Evolutionary conservation across 108 stramenopile species (phyloP).

Genomic region (Pseudonitzschia multiseries): DNA sequence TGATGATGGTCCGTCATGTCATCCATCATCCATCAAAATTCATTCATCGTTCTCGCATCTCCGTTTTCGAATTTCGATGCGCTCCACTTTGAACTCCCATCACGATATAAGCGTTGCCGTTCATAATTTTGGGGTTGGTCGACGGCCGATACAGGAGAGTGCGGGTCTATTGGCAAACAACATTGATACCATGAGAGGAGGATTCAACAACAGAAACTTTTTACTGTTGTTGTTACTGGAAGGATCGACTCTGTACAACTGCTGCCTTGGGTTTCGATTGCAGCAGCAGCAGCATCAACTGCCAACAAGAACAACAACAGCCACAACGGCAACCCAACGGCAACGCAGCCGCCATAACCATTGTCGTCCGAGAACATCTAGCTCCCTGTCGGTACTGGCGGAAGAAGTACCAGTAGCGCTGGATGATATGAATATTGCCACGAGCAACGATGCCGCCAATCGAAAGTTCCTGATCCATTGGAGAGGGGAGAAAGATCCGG

Average conservation of each 20-base stretch:
- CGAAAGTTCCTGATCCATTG: slow-evolving; percentile 44
- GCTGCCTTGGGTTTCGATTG: slow-evolving; percentile 3
- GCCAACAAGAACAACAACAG: too few species aligned
- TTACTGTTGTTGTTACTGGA: neutral
- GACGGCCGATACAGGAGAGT: slow-evolving; percentile 7
- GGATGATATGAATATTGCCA: too few species aligned
- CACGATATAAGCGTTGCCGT: too few species aligned
- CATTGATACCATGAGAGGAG: slow-evolving; percentile 1
- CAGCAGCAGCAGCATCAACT: neutral
- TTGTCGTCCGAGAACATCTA: neutral
- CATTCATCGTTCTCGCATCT: too few species aligned
- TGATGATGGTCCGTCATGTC: too few species aligned
- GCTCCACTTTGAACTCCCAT: too few species aligned
- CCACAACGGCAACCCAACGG: neutral
- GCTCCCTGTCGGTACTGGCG: neutral
- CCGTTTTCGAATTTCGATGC: too few species aligned
- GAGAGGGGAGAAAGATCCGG: slow-evolving; percentile 48
- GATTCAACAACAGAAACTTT: neutral
- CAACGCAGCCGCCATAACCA: too few species aligned
- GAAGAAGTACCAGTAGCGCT: neutral
- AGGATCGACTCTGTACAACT: neutral
- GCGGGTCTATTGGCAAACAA: neutral
- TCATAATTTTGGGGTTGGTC: neutral
- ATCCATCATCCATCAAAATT: too few species aligned
- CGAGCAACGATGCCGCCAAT: neutral